Conservation (phyloP, 164 flowering plant genomes). For the Macadamia tetraphylla region DNA sequence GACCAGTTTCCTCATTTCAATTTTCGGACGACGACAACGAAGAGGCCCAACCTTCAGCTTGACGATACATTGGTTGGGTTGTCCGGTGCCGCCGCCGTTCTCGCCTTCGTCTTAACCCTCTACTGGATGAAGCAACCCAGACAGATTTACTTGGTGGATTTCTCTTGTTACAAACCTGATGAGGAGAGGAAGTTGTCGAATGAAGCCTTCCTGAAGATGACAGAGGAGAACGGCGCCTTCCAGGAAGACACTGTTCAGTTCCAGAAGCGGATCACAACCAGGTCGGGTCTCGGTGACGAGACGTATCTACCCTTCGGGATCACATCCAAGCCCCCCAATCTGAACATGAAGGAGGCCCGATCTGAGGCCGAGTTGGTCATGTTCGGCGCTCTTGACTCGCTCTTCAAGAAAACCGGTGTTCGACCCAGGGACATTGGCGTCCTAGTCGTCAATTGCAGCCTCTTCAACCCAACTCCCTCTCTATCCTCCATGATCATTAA, state of each 20-base stretch:
- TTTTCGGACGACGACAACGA: conserved; percentile 1
- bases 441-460: conserved; percentile 78
- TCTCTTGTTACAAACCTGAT: conserved; percentile 68
- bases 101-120: conserved; percentile 29
- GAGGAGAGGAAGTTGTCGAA: conserved; percentile 51
- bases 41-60: neutral
- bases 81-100: conserved; percentile 12
- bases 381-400: conserved; percentile 68
- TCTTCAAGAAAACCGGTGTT: conserved; percentile 57
- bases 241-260: conserved; percentile 50
- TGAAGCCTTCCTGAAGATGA: conserved; percentile 56
- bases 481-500: conserved; percentile 83
- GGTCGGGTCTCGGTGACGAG: conserved; percentile 80
- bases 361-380: conserved; percentile 77
- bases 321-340: conserved; percentile 52
- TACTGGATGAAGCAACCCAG: conserved; percentile 47
- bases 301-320: conserved; percentile 66
- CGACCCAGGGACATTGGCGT: conserved; percentile 52
- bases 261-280: conserved; percentile 44
- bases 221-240: conserved; percentile 49
- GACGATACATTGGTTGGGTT: conserved; percentile 13
- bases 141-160: conserved; percentile 63
- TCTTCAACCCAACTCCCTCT: conserved; percentile 87
- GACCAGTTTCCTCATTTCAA: neutral
- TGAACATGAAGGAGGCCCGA: conserved; percentile 63